Percentiles rank a stretch among this genome's conserved stretches.
These are phyloP conservation scores for Ophidiomyces ophidiicola DNA, from an alignment of 2,329 filamentous ascomycete species.

Conservation along the genomic window DNA sequence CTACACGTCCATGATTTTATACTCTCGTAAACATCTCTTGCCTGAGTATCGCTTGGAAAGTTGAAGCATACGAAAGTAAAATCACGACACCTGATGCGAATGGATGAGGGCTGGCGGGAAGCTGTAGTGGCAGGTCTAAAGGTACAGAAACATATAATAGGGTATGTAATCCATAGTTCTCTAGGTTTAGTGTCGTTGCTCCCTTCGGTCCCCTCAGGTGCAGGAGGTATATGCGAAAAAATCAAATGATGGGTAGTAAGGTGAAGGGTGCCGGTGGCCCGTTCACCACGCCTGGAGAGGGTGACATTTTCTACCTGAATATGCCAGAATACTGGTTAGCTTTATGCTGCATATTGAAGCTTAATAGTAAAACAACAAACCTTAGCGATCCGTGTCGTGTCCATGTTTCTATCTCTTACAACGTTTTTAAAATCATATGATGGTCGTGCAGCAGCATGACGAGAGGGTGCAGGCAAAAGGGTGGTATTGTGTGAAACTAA, in stretches of 20 bases:
- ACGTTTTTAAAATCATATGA: background rate
- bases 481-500: background rate
- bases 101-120: slow-evolving; percentile 62
- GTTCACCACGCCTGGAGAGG: slow-evolving; percentile 45
- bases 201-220: slow-evolving; percentile 28
- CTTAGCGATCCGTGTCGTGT: slow-evolving; percentile 17
- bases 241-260: slow-evolving; percentile 53
- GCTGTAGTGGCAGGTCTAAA: slow-evolving; percentile 60
- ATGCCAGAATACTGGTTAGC: slow-evolving; percentile 2
- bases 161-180: slow-evolving; percentile 89
- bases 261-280: slow-evolving; percentile 48
- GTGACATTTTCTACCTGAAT: slow-evolving; percentile 44
- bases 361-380: background rate
- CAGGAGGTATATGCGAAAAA: slow-evolving; percentile 45
- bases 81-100: slow-evolving; percentile 80
- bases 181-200: slow-evolving; percentile 40
- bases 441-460: no score
- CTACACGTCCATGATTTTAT: slow-evolving; percentile 72
- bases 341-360: background rate
- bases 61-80: slow-evolving; percentile 90
- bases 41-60: slow-evolving; percentile 60
- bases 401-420: slow-evolving; percentile 11
- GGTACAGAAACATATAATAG: slow-evolving; percentile 72
- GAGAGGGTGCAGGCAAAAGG: no score
- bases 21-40: slow-evolving; percentile 75